Conservation (phyloP, 768 basidiomycete species). For the Podaxis sp. region DNA sequence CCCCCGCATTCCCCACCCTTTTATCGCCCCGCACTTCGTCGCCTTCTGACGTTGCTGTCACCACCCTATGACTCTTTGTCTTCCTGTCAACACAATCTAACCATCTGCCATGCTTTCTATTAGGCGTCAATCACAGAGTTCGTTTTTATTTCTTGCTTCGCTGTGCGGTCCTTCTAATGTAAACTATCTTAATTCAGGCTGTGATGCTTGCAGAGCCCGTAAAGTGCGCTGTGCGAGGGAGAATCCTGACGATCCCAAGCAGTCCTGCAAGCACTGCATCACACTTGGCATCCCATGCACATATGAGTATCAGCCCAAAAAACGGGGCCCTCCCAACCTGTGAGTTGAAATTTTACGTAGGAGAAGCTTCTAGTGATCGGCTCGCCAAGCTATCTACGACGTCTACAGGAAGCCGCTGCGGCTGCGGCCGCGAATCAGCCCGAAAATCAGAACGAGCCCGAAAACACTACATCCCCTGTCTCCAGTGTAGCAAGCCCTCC, state of each 20-base stretch:
- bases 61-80: slow-evolving; percentile 21
- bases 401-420: slow-evolving; percentile 75
- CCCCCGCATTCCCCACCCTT: slow-evolving; percentile 41
- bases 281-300: slow-evolving; percentile 82
- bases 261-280: slow-evolving; percentile 85
- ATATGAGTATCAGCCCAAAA: slow-evolving; percentile 92
- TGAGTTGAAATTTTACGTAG: slow-evolving; percentile 35
- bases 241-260: slow-evolving; percentile 72
- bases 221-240: slow-evolving; percentile 86
- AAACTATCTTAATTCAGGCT: slow-evolving; percentile 46
- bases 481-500: slow-evolving; percentile 49
- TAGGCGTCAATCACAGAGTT: slow-evolving; percentile 87
- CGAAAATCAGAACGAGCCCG: slow-evolving; percentile 39
- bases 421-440: slow-evolving; percentile 42
- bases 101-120: slow-evolving; percentile 24
- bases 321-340: slow-evolving; percentile 91
- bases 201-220: slow-evolving; percentile 83
- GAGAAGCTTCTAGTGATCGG: slow-evolving; percentile 9
- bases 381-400: slow-evolving; percentile 62
- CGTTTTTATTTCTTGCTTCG: slow-evolving; percentile 24
- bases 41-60: slow-evolving; percentile 20
- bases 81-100: slow-evolving; percentile 34
- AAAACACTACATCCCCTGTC: slow-evolving; percentile 44
- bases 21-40: slow-evolving; percentile 29
- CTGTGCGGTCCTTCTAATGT: slow-evolving; percentile 1